Evolutionary conservation across 306 rosid species (phyloP).

Genomic region (Pyrus bretschneideri): DNA sequence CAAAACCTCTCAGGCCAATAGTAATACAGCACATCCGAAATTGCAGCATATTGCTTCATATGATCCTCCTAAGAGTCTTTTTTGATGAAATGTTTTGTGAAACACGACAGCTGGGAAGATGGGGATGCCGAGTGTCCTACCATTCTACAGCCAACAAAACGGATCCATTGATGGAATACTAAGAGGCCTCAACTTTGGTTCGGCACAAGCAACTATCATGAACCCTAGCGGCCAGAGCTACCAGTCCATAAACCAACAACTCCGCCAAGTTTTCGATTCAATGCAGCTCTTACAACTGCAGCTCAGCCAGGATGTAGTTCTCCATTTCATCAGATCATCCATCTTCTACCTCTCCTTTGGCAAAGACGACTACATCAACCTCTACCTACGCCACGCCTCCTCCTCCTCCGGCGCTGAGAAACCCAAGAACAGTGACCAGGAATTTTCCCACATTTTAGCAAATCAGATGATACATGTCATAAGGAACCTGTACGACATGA

Average conservation of each 20-base stretch:
- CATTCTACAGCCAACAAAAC: slow-evolving; percentile 54
- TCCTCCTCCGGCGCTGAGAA: slow-evolving; percentile 9
- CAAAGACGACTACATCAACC: slow-evolving; percentile 61
- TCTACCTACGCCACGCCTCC: slow-evolving; percentile 27
- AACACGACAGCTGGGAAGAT: slow-evolving; percentile 56
- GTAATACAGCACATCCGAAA: too few species aligned
- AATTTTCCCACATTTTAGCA: slow-evolving; percentile 51
- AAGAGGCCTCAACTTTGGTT: slow-evolving; percentile 70
- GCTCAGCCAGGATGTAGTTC: slow-evolving; percentile 28
- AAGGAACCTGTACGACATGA: slow-evolving; percentile 53
- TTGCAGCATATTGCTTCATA: too few species aligned
- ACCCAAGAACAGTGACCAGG: slow-evolving; percentile 9
- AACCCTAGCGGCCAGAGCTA: slow-evolving; percentile 48
- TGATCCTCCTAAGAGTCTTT: too few species aligned
- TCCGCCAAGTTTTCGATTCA: slow-evolving; percentile 69
- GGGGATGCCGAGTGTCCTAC: slow-evolving; percentile 35
- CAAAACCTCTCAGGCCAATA: too few species aligned
- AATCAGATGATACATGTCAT: slow-evolving; percentile 55
- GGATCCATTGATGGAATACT: slow-evolving; percentile 51
- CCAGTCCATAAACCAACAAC: slow-evolving; percentile 82
- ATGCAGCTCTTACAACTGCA: slow-evolving; percentile 62
- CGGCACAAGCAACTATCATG: slow-evolving; percentile 76
- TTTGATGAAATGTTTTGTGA: too few species aligned
- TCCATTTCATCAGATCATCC: slow-evolving; percentile 54
- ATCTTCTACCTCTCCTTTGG: slow-evolving; percentile 72